Base-by-base conservation (phyloP, 768 basidiomycete genomes). In the Gloeostereum incarnatum region DNA sequence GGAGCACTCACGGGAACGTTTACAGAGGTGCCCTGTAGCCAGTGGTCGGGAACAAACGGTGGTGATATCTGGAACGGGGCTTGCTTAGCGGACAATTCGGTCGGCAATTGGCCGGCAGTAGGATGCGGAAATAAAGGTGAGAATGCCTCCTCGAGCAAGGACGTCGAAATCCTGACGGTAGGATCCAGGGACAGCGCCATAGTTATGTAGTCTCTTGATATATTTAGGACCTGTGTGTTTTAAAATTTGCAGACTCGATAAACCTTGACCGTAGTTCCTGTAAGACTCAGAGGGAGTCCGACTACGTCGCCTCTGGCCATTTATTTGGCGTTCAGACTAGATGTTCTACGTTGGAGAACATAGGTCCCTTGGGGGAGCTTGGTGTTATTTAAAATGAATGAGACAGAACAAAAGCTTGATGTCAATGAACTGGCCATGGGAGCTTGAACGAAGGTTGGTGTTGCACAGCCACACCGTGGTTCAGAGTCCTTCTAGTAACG, bases 21-120 rank as follows among this genome's bases (percentile, higher is more conserved):
- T 52, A 59, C 56, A 4, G 75, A 79, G 49, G 74, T 76, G 13
- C 64, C 68, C 16, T 79, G 75, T 50, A 67, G 65, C 46, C 57
- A 69, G 44, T 78, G 77, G 77, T 59, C 62, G 4, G 77, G 75
- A 16, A 62, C 64, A n/a, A 68, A 76, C 39, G 69, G 71, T 8
- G 46, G 58, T 22, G 21, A 57, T 14, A 54, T 68, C 6, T 79
- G 55, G 51, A 65, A 53, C 30, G 73, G 73, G 1, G 60, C 74
- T 6, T 78, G 77, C 50, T 56, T 79, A 14, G 55, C 46, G 3
- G 71, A 71, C 3, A 69, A 73, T 49, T 63, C 45, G 0, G 71
- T 73, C 10, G 54, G 49, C 1, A 56, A 62, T 46, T 79, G 77
- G 75, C 76, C 75, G 1, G 43, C 63, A 38, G 55, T 45, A 1